Base-by-base conservation (phyloP, 805 yeast species). In the Candida vaughaniae region DNA sequence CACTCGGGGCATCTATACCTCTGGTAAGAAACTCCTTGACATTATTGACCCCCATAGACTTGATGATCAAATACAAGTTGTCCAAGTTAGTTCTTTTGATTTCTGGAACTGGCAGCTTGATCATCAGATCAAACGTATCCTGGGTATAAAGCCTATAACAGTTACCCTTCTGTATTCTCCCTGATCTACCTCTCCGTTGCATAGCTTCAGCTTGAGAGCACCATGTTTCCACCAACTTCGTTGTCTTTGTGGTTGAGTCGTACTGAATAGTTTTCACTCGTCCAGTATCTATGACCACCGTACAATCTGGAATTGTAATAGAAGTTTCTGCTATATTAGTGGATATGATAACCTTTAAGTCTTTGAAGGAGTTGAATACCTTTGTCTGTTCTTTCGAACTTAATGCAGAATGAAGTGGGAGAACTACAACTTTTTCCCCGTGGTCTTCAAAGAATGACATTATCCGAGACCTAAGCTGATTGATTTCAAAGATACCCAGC, bases 241-340 rank as follows among this genome's bases (percentile, higher is more conserved):
- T 80, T 4, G 89, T 75, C 48, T 85, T 85, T 11, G 79, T 67
- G 25, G 64, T 69, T 0, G 87, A 51, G 53, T 87, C 90, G 53
- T 80, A 91, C 18, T 77, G 73, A 51, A 86, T 75, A 11, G 81
- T 80, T 51, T 91, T 91, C 5, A 86, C 90, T 35, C 88, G 68
- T 2, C 99, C 99, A 1, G 85, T 66, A 54, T 91, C 98, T 29
- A 91, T 75, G 1, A 91, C 96, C 0, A 80, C 95, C 8, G 89
- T 96, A 60, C 91, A 86, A 60, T 91, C 99, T 11, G 96, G 87
- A 38, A 91, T 91, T 1, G 99, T 91, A 46, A 91, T 89, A 11
- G 99, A 91, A 0, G 99, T 91, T 62, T 91, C 99, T 0, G 99
- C 99, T 41, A 91, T 86, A 55, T 91, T 90, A 0, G 99, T 91